Percentiles rank a stretch among this genome's conserved stretches.
Evolutionary conservation across 1,139 yeast genomes (phyloP).

Genomic region (Taiozyma sp.): DNA sequence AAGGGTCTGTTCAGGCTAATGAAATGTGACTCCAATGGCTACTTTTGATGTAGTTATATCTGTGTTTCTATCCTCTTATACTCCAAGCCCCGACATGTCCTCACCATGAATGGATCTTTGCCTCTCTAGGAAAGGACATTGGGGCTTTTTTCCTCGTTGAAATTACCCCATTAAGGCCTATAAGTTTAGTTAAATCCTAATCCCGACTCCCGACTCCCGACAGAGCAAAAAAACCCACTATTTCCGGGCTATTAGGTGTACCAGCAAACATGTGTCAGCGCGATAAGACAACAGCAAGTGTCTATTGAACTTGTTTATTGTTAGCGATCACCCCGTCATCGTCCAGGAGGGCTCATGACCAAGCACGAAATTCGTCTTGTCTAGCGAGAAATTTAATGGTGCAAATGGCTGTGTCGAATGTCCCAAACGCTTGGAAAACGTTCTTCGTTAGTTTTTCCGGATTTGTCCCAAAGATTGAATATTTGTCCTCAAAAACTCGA

Average conservation of each 20-base stretch:
- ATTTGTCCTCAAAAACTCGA: not conserved
- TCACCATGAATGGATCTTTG: not conserved
- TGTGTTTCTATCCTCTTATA: not conserved
- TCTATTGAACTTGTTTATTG: not conserved
- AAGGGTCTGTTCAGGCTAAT: not conserved
- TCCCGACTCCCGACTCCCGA: not conserved
- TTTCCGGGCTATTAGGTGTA: not conserved
- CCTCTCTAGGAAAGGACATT: too few relatives aligned
- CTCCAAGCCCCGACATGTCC: not conserved
- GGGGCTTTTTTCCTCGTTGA: too few relatives aligned
- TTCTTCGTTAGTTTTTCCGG: not conserved
- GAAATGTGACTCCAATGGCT: not conserved
- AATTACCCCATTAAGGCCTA: not conserved
- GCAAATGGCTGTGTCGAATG: not conserved
- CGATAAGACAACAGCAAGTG: not conserved
- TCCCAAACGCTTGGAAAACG: not conserved
- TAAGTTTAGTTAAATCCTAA: not conserved
- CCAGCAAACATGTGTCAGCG: not conserved
- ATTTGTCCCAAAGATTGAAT: not conserved
- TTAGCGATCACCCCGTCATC: not conserved
- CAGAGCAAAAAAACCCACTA: not conserved
- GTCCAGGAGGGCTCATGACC: too few relatives aligned
- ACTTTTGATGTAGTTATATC: not conserved
- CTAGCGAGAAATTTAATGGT: too few relatives aligned
- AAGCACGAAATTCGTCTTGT: too few relatives aligned